A percentile compares a stretch with the other conserved stretches of the same genome.
Conservation (phyloP, 2,329 filamentous ascomycete species). For the Gaeumannomyces tritici region DNA sequence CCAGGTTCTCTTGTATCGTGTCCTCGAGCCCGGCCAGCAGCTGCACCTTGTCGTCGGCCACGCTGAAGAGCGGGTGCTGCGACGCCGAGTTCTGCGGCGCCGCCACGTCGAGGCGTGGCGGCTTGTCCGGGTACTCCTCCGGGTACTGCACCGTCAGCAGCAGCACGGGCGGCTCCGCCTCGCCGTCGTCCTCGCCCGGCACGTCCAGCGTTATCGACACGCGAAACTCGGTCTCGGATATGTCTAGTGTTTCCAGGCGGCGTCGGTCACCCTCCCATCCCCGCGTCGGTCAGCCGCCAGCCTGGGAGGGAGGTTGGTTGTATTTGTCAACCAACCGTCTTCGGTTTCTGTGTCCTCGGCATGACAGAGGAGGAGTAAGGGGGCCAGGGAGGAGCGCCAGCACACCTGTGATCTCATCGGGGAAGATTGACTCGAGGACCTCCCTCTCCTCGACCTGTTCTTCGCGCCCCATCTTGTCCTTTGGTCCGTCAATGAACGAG, state of each 20-base stretch:
- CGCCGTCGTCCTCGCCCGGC: constrained; percentile 47
- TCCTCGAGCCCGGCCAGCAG: constrained; percentile 64
- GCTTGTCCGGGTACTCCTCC: constrained; percentile 80
- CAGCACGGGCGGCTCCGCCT: constrained; percentile 58
- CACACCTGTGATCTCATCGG: constrained; percentile 87
- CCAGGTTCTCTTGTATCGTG: constrained; percentile 82
- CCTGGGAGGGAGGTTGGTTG: not conserved
- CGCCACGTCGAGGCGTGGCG: constrained; percentile 72
- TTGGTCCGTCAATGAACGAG: not conserved
- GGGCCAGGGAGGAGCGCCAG: not conserved
- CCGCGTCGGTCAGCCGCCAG: not conserved
- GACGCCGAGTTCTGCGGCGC: constrained; percentile 58
- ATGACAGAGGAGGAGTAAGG: not conserved
- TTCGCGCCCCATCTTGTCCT: constrained; percentile 55
- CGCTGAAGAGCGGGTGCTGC: constrained; percentile 64
- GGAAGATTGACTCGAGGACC: constrained; percentile 96
- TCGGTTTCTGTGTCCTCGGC: not conserved
- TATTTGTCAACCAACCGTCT: not conserved
- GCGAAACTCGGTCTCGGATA: constrained; percentile 82
- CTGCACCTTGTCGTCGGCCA: constrained; percentile 67
- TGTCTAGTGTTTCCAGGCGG: constrained; percentile 47
- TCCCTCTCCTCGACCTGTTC: constrained; percentile 95
- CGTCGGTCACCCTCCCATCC: not conserved
- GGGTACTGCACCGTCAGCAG: constrained; percentile 82
- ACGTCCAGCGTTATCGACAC: constrained; percentile 80